Evolutionary conservation across 1,284 basidiomycete genomes (phyloP).

Genomic region (Peniophora sp.): DNA sequence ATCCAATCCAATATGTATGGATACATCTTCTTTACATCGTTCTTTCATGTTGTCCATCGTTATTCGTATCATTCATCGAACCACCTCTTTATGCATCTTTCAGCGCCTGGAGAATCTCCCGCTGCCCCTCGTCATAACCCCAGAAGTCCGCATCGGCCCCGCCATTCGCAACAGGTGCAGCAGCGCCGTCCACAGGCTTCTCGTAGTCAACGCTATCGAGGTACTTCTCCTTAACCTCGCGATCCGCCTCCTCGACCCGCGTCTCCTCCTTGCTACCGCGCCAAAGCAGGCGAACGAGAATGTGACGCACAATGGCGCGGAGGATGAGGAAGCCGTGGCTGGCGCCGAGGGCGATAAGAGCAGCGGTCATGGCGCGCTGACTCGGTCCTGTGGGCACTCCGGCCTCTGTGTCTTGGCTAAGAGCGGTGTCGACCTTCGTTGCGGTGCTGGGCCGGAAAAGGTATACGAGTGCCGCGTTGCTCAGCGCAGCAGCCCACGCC

Average conservation of each 20-base stretch:
- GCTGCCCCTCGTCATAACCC: constrained; percentile 47
- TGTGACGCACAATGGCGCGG: constrained; percentile 53
- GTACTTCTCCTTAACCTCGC: constrained; percentile 58
- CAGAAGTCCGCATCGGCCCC: constrained; percentile 32
- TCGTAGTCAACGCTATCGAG: constrained; percentile 17
- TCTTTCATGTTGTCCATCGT: too few relatives aligned
- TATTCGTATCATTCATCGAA: too few relatives aligned
- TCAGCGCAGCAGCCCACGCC: constrained; percentile 80
- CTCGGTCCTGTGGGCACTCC: not conserved
- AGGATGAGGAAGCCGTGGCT: constrained; percentile 76
- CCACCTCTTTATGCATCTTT: constrained; percentile 31
- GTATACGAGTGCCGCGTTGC: constrained; percentile 81
- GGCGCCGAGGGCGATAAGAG: constrained; percentile 70
- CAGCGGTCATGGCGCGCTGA: constrained; percentile 14
- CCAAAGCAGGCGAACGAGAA: constrained; percentile 75
- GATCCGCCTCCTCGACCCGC: constrained; percentile 46
- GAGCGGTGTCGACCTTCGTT: constrained; percentile 15
- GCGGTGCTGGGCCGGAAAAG: constrained; percentile 47
- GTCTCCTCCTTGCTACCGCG: constrained; percentile 58
- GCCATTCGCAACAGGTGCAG: not conserved
- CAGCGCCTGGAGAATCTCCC: constrained; percentile 42
- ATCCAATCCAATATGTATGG: too few relatives aligned
- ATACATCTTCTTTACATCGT: too few relatives aligned
- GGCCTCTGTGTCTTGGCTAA: constrained; percentile 13
- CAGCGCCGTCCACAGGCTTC: constrained; percentile 18